Conservation (phyloP, 345 rosid species). For the Dipteronia sinensis region DNA sequence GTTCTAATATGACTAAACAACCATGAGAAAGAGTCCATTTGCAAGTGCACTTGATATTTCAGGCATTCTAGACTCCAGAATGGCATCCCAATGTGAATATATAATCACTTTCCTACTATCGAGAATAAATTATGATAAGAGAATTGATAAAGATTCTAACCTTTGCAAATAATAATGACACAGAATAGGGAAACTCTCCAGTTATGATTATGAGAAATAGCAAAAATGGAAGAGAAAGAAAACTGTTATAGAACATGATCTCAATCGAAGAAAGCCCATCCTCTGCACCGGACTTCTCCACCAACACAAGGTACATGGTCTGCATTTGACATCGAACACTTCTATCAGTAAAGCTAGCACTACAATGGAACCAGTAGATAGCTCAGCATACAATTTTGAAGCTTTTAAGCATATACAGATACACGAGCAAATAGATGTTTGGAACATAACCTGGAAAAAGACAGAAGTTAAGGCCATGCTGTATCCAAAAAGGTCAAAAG, state of each 20-base stretch:
- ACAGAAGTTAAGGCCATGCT: constrained; percentile 93
- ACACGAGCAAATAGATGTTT: constrained; percentile 7
- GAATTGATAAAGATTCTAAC: constrained; percentile 47
- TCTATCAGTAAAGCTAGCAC: constrained; percentile 12
- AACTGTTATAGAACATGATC: constrained; percentile 96
- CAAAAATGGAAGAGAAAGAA: constrained; percentile 88
- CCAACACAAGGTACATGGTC: constrained; percentile 98
- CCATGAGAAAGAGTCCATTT: not conserved
- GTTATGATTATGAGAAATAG: constrained; percentile 69
- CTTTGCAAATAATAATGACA: constrained; percentile 74
- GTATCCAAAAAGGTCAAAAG: constrained; percentile 85
- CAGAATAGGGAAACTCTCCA: constrained; percentile 87
- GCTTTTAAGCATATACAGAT: not conserved
- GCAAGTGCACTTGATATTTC: too few species aligned
- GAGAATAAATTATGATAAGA: not conserved
- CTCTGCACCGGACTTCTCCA: constrained; percentile 96
- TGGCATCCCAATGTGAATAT: too few species aligned
- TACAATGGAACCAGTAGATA: not conserved
- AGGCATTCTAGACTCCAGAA: too few species aligned
- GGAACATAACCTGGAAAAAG: constrained; percentile 69
- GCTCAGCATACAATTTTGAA: constrained; percentile 1
- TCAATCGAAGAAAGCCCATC: constrained; percentile 91
- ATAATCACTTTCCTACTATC: not conserved
- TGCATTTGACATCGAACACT: constrained; percentile 39
- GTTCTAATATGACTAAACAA: not conserved